Evolutionary conservation across 1,139 yeast species (phyloP).

Genomic region (Sugiyamaella grinbergsii): DNA sequence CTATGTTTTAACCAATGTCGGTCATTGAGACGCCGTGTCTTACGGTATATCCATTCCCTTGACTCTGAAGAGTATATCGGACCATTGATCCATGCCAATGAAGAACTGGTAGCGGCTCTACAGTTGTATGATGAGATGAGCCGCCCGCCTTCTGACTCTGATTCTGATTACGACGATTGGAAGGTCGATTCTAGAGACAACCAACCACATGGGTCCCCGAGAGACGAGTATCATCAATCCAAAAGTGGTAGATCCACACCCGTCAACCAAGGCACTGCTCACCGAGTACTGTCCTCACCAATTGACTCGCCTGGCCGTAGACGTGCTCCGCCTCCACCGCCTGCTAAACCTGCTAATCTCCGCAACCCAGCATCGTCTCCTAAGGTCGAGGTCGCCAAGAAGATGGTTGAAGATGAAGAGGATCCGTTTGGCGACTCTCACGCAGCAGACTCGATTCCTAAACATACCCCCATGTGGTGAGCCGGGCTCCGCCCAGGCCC

Average conservation of each 20-base stretch:
- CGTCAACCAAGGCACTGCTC: conserved; percentile 20
- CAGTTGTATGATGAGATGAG: conserved; percentile 65
- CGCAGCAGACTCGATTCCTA: conserved; percentile 35
- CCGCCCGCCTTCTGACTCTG: conserved; percentile 52
- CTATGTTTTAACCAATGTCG: conserved; percentile 73
- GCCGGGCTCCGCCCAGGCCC: neutral
- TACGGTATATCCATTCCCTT: conserved; percentile 79
- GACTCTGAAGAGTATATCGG: conserved; percentile 84
- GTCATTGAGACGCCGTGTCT: conserved; percentile 69
- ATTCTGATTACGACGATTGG: conserved; percentile 43
- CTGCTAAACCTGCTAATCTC: conserved; percentile 36
- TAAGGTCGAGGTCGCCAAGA: neutral
- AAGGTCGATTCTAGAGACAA: conserved; percentile 33
- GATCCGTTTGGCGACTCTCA: conserved; percentile 76
- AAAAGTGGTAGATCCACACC: conserved; percentile 13
- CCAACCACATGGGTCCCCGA: conserved; percentile 21
- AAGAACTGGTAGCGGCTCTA: conserved; percentile 75
- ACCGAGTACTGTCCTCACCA: conserved; percentile 12
- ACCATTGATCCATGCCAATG: conserved; percentile 82
- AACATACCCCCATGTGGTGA: conserved; percentile 36
- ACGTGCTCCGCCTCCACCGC: conserved; percentile 41
- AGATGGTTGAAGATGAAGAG: conserved; percentile 41
- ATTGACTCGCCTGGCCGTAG: conserved; percentile 30
- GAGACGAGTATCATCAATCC: conserved; percentile 23
- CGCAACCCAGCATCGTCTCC: conserved; percentile 17